Evolutionary conservation across 2,329 filamentous ascomycete species (phyloP).

Genomic region (Fusarium acutatum): DNA sequence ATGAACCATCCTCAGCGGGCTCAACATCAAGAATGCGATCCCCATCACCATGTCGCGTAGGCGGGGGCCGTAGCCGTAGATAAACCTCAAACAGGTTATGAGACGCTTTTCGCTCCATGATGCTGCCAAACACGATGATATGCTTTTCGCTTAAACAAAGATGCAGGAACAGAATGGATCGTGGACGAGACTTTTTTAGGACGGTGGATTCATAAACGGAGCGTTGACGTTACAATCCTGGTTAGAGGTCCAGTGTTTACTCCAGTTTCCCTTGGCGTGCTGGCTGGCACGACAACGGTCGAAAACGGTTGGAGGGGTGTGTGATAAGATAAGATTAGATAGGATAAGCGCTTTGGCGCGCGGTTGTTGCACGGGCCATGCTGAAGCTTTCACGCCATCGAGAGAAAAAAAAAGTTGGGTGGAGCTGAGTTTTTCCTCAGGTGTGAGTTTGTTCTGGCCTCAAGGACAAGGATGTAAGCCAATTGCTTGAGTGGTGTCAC

Average conservation of each 20-base stretch:
- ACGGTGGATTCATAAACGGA: slow-evolving; percentile 35
- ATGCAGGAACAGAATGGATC: slow-evolving; percentile 6
- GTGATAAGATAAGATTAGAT: slow-evolving; percentile 29
- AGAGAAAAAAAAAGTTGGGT: slow-evolving; percentile 1
- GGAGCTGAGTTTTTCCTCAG: slow-evolving; percentile 9
- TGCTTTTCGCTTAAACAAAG: slow-evolving; percentile 12
- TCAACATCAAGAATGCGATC: slow-evolving; percentile 87
- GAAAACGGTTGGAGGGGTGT: neutral
- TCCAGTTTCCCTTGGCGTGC: slow-evolving; percentile 2
- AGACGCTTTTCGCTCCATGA: slow-evolving; percentile 53
- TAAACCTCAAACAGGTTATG: slow-evolving; percentile 88
- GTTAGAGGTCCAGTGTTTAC: slow-evolving; percentile 15
- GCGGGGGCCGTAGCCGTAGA: slow-evolving; percentile 80
- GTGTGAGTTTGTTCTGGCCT: slow-evolving; percentile 6
- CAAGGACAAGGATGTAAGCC: slow-evolving; percentile 12
- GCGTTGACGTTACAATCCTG: slow-evolving; percentile 24
- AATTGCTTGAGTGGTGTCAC: slow-evolving; percentile 28
- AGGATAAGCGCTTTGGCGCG: slow-evolving; percentile 17
- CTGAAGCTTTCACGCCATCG: neutral
- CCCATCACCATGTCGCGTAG: slow-evolving; percentile 53
- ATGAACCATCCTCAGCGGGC: slow-evolving; percentile 53
- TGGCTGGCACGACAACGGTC: slow-evolving; percentile 37
- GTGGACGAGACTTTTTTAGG: slow-evolving; percentile 15
- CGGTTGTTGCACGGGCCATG: slow-evolving; percentile 18
- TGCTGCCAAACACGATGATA: slow-evolving; percentile 5